phyloP scores from a whole-genome alignment of 352 stramenopile species.

The Pythium graminicola region DNA sequence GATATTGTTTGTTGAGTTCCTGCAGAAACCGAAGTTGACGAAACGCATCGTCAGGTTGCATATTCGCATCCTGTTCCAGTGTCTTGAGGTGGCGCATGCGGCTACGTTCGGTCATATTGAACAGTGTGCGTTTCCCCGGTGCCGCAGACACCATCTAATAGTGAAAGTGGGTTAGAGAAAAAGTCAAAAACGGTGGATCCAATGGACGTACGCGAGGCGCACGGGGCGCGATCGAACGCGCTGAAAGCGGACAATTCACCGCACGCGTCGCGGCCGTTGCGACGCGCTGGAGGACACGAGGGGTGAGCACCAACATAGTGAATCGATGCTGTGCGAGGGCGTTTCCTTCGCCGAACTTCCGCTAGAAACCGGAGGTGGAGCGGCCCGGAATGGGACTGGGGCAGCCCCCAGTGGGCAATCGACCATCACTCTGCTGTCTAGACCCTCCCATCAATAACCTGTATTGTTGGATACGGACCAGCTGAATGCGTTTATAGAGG shows the following conservation, averaged over 20 bases:
- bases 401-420: not conserved
- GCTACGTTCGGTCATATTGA: constrained; percentile 68
- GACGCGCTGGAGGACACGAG: constrained; percentile 28
- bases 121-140: constrained; percentile 49
- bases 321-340: not conserved
- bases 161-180: not conserved
- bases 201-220: constrained; percentile 18
- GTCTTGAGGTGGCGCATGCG: constrained; percentile 81
- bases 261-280: constrained; percentile 23
- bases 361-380: too few species aligned
- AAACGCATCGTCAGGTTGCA: constrained; percentile 62
- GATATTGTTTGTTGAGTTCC: constrained; percentile 84
- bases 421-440: constrained; percentile 12
- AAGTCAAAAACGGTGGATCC: not conserved
- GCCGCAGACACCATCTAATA: not conserved
- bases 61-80: constrained; percentile 77
- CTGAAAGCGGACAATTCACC: constrained; percentile 6
- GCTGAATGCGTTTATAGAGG: constrained; percentile 12
- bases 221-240: constrained; percentile 6
- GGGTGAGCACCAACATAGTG: constrained; percentile 41
- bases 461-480: too few species aligned
- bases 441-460: too few species aligned
- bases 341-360: constrained; percentile 21
- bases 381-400: not conserved
- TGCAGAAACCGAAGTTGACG: constrained; percentile 78